These are phyloP conservation scores for Pseudevernia furfuracea DNA, from an alignment of 495 filamentous ascomycete genomes.

Conservation along the genomic window DNA sequence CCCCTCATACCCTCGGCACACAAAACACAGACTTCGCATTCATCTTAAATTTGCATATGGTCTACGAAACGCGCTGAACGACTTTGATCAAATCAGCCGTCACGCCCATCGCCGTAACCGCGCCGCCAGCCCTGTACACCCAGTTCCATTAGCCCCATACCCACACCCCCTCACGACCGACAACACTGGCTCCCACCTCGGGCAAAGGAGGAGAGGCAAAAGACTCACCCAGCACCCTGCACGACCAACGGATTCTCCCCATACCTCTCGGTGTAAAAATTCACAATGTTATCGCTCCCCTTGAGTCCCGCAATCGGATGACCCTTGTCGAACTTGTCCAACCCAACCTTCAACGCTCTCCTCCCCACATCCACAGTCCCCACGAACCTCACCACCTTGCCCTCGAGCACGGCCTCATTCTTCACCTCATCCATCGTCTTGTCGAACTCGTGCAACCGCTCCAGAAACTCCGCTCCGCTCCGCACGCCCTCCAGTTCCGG, in stretches of 20 bases:
- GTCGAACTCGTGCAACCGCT: conserved; percentile 68
- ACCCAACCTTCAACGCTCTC: conserved; percentile 74
- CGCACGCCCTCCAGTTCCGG: conserved; percentile 64
- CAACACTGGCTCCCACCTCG: too few relatives aligned
- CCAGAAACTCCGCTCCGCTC: conserved; percentile 75
- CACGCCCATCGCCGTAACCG: conserved; percentile 95
- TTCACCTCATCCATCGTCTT: conserved; percentile 75
- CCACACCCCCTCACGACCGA: not conserved
- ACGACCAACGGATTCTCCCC: conserved; percentile 82
- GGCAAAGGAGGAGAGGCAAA: too few relatives aligned
- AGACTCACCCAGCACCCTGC: conserved; percentile 70
- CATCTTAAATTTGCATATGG: too few relatives aligned
- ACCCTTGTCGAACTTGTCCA: conserved; percentile 76
- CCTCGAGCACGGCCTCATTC: conserved; percentile 65
- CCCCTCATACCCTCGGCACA: too few relatives aligned
- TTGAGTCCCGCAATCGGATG: conserved; percentile 87
- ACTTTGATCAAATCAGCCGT: conserved; percentile 84
- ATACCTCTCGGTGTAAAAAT: conserved; percentile 94
- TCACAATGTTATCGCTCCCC: conserved; percentile 97
- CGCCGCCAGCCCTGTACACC: conserved; percentile 60
- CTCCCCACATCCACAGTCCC: conserved; percentile 78
- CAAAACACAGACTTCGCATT: too few relatives aligned
- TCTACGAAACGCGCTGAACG: conserved; percentile 39
- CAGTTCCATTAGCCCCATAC: not conserved
- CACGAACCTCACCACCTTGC: conserved; percentile 89